Conservation (phyloP, 192 early-diverging fungal species). For the Mortierella claussenii region DNA sequence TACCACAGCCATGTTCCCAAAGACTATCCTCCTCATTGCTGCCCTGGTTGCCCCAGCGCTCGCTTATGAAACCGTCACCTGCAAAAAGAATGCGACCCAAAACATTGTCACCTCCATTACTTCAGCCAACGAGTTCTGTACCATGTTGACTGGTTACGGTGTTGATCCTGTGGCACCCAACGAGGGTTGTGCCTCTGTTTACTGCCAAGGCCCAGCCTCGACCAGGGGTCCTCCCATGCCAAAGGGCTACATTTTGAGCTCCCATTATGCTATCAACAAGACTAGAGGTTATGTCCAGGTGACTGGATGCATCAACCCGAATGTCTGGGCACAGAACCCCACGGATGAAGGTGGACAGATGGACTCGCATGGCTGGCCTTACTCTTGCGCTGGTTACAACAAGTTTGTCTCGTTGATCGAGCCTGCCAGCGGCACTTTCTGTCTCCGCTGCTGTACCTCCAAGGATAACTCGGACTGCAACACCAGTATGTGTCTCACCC, state of each 20-base stretch:
- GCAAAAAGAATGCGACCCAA: conserved; percentile 28
- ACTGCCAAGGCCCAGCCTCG: conserved; percentile 25
- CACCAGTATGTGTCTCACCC: too few relatives aligned
- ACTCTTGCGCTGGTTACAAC: conserved; percentile 45
- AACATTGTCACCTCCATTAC: conserved; percentile 33
- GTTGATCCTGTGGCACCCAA: conserved; percentile 32
- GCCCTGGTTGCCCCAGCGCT: conserved; percentile 8
- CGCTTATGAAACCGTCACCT: conserved; percentile 34
- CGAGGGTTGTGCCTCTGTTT: conserved; percentile 38
- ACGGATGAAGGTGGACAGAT: conserved; percentile 51
- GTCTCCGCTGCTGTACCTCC: conserved; percentile 54
- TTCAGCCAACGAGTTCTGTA: conserved; percentile 12
- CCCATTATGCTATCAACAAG: conserved; percentile 12
- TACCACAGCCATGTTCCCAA: conserved; percentile 8
- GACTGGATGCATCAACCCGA: conserved; percentile 48
- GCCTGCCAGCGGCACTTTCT: conserved; percentile 55
- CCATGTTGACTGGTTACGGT: conserved; percentile 32
- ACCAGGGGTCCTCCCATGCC: conserved; percentile 24
- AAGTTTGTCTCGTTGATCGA: conserved; percentile 61
- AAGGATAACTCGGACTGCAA: conserved; percentile 25
- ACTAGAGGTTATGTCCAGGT: conserved; percentile 32
- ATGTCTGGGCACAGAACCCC: conserved; percentile 29
- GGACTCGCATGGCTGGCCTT: conserved; percentile 52
- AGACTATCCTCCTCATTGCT: conserved; percentile 12
- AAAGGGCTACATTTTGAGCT: conserved; percentile 15